These are phyloP conservation scores for Penicillium maclennaniae DNA, from an alignment of 495 filamentous ascomycete species.

Conservation along the genomic window DNA sequence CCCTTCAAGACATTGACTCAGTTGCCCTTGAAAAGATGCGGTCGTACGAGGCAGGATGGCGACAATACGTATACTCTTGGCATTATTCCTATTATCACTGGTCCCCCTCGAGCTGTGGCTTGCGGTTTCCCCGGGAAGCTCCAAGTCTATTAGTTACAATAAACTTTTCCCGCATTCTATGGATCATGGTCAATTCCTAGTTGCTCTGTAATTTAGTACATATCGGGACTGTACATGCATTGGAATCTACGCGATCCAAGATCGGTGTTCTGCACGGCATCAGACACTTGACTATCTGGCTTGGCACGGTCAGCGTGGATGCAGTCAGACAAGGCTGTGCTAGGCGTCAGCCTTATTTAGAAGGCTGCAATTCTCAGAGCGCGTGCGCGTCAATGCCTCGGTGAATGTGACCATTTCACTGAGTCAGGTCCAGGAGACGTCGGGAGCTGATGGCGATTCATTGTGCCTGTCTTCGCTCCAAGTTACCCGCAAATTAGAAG, in stretches of 20 bases:
- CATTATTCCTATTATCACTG: not conserved
- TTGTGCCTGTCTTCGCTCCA: constrained; percentile 1
- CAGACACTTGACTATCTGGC: constrained; percentile 9
- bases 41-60: constrained; percentile 1
- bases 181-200: not conserved
- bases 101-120: not conserved
- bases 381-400: constrained; percentile 9
- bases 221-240: not conserved
- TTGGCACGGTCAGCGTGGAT: constrained; percentile 1
- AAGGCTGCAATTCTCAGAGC: constrained; percentile 33
- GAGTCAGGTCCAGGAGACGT: not conserved
- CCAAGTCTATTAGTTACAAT: constrained; percentile 1
- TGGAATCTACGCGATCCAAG: not conserved
- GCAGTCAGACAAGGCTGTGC: constrained; percentile 18
- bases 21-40: not conserved
- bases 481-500: constrained; percentile 11
- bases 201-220: not conserved
- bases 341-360: constrained; percentile 27
- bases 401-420: not conserved
- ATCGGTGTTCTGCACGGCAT: constrained; percentile 6
- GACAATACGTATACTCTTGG: constrained; percentile 1
- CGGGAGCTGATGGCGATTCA: not conserved
- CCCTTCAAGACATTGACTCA: not conserved
- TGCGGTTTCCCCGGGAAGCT: constrained; percentile 5
- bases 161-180: not conserved